Conservation (phyloP, 1,284 basidiomycete species). For the Ganoderma lingzhi region DNA sequence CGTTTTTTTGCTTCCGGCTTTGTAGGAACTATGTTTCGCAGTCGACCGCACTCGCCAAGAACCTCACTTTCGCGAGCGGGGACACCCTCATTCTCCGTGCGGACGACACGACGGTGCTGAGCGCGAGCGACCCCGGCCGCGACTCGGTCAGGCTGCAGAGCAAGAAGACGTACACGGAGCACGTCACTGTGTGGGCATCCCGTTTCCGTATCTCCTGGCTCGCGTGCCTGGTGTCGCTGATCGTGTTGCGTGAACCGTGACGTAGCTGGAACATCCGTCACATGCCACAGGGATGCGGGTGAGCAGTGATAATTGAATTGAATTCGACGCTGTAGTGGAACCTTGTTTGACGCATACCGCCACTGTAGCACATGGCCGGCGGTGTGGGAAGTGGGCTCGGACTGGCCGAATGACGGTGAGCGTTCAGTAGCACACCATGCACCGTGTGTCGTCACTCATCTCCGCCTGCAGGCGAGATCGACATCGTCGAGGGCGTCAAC, state of each 20-base stretch:
- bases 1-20: neutral
- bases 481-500: slow-evolving; percentile 77
- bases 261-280: slow-evolving; percentile 61
- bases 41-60: slow-evolving; percentile 40
- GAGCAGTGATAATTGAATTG: slow-evolving; percentile 36
- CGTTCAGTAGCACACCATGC: neutral
- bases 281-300: slow-evolving; percentile 75
- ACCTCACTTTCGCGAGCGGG: slow-evolving; percentile 40
- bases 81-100: slow-evolving; percentile 52
- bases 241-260: neutral
- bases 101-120: slow-evolving; percentile 56
- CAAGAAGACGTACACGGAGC: slow-evolving; percentile 58
- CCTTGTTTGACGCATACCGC: neutral
- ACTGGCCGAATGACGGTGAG: slow-evolving; percentile 44
- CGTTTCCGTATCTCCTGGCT: neutral
- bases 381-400: slow-evolving; percentile 46
- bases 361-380: slow-evolving; percentile 47
- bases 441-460: slow-evolving; percentile 2
- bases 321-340: neutral
- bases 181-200: slow-evolving; percentile 61
- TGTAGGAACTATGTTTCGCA: slow-evolving; percentile 45
- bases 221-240: neutral
- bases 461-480: slow-evolving; percentile 62
- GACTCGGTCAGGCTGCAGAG: slow-evolving; percentile 66
- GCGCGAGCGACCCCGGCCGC: slow-evolving; percentile 57